phyloP scores from a whole-genome alignment of 768 basidiomycete genomes.

The Hemileccinum rubropunctum region DNA sequence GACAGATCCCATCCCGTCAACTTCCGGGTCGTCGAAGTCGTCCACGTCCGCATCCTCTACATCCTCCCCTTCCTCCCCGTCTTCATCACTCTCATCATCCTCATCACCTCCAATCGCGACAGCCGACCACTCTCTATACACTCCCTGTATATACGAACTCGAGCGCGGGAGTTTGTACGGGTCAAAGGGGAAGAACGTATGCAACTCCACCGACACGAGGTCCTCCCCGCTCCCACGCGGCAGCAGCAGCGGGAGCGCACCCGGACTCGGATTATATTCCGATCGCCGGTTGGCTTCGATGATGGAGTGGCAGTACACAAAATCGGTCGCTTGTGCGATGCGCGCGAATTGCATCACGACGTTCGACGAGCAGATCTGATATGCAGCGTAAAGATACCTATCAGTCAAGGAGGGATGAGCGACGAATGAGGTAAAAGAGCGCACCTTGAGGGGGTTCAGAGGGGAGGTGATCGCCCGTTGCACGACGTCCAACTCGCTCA shows the following conservation, averaged over 20 bases:
- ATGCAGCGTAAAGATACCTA: no score
- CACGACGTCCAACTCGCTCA: conserved; percentile 71
- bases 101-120: conserved; percentile 72
- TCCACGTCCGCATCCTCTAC: conserved; percentile 24
- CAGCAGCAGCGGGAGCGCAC: conserved; percentile 18
- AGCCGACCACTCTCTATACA: conserved; percentile 88
- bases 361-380: conserved; percentile 83
- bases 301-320: conserved; percentile 92
- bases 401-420: no score
- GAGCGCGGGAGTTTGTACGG: conserved; percentile 90
- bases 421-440: not conserved
- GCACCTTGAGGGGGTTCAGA: conserved; percentile 79
- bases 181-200: conserved; percentile 97
- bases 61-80: conserved; percentile 50
- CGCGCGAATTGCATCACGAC: conserved; percentile 95
- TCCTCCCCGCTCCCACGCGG: conserved; percentile 31
- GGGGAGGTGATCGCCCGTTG: conserved; percentile 78
- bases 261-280: conserved; percentile 40
- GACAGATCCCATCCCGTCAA: no score
- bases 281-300: conserved; percentile 83
- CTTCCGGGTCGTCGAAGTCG: no score
- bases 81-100: conserved; percentile 70
- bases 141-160: conserved; percentile 67
- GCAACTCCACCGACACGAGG: conserved; percentile 64
- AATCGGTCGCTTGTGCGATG: conserved; percentile 84